phyloP scores from a whole-genome alignment of 768 basidiomycete species.

The Mycena floridula region DNA sequence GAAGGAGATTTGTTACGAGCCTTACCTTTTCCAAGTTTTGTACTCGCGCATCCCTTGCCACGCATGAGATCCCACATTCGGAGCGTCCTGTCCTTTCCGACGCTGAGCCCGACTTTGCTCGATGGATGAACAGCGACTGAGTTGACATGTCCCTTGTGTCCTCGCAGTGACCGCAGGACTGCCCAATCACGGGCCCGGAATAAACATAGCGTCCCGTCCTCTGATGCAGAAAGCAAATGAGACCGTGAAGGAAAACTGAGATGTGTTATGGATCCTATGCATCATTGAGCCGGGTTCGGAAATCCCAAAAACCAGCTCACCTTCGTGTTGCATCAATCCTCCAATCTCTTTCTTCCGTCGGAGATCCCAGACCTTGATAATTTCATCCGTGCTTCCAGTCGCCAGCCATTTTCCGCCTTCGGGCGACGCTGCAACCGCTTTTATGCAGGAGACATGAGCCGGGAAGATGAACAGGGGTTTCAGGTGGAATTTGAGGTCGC shows the following conservation, averaged over 20 bases:
- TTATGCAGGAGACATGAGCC: conserved; percentile 91
- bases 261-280: conserved; percentile 83
- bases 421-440: conserved; percentile 84
- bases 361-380: conserved; percentile 96
- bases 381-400: conserved; percentile 93
- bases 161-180: conserved; percentile 79
- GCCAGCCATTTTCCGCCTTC: conserved; percentile 94
- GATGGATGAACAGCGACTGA: conserved; percentile 88
- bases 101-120: conserved; percentile 85
- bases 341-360: conserved; percentile 89
- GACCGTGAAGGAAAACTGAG: conserved; percentile 83
- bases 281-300: not conserved
- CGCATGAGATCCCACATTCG: conserved; percentile 99
- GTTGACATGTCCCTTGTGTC: conserved; percentile 92
- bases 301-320: conserved; percentile 31
- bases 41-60: conserved; percentile 84
- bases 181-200: conserved; percentile 95
- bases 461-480: conserved; percentile 94
- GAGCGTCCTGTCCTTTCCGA: conserved; percentile 83
- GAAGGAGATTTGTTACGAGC: not conserved
- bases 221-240: conserved; percentile 86
- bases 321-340: conserved; percentile 91
- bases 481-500: conserved; percentile 33
- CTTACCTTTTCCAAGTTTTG: conserved; percentile 82
- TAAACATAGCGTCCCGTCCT: conserved; percentile 85